phyloP scores from a whole-genome alignment of 179 eudicot species.

The Beta macrorhiza region DNA sequence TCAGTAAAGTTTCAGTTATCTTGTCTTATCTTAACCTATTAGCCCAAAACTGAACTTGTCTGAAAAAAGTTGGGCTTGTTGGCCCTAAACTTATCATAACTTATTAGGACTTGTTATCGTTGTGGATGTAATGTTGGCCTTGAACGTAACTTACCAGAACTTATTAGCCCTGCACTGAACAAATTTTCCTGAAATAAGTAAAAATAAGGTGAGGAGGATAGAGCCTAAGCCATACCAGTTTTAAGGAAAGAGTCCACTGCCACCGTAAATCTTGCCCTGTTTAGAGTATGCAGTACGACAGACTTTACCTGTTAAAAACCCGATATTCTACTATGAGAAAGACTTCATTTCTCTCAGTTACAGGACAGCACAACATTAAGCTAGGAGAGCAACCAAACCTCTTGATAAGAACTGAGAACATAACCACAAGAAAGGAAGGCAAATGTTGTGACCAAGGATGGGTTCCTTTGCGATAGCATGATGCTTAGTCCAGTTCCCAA shows the following conservation, averaged over 20 bases:
- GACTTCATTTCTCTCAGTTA: constrained; percentile 10
- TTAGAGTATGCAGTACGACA: constrained; percentile 81
- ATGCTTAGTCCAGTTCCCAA: constrained; percentile 96
- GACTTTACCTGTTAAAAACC: constrained; percentile 69
- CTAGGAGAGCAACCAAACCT: constrained; percentile 49
- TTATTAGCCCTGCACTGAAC: no score
- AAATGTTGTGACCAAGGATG: constrained; percentile 74
- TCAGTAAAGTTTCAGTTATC: no score
- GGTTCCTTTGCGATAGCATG: constrained; percentile 73
- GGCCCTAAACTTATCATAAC: no score
- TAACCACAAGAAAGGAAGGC: constrained; percentile 93
- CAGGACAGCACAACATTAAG: not conserved
- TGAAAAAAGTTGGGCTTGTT: no score
- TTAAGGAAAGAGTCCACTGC: constrained; percentile 86
- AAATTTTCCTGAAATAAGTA: not conserved
- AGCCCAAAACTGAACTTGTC: no score
- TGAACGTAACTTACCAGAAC: no score
- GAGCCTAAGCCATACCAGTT: constrained; percentile 50
- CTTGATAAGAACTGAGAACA: constrained; percentile 85
- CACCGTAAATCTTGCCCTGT: constrained; percentile 86
- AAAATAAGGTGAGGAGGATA: not conserved
- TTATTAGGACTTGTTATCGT: no score
- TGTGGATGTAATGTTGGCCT: no score
- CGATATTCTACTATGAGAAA: constrained; percentile 26
- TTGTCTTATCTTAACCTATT: no score